phyloP scores from a whole-genome alignment of 2,329 filamentous ascomycete species.

The Diplocarpon rosae region DNA sequence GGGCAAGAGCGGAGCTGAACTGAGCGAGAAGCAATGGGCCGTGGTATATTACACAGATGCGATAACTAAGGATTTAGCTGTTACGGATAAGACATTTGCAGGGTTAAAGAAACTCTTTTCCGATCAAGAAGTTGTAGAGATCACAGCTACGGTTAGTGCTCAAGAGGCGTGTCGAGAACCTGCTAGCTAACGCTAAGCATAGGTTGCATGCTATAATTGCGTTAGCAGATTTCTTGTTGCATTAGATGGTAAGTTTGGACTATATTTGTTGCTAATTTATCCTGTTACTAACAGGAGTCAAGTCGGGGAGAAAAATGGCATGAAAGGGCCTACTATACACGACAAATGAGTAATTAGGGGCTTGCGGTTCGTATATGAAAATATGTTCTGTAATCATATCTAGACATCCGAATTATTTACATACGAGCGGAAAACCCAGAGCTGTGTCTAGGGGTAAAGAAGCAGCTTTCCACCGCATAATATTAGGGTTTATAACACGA shows the following conservation, averaged over 20 bases:
- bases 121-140: conserved; percentile 67
- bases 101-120: conserved; percentile 49
- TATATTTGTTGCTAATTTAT: not conserved
- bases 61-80: conserved; percentile 66
- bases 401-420: too few species aligned
- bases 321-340: conserved; percentile 7
- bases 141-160: conserved; percentile 50
- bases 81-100: conserved; percentile 57
- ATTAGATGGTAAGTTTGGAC: conserved; percentile 50
- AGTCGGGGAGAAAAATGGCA: conserved; percentile 26
- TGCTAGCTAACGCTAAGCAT: not conserved
- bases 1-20: conserved; percentile 21
- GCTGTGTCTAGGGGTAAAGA: too few species aligned
- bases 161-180: not conserved
- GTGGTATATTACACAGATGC: conserved; percentile 68
- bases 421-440: too few species aligned
- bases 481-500: too few species aligned
- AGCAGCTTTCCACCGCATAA: too few species aligned
- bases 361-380: too few species aligned
- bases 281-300: conserved; percentile 3
- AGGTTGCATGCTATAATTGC: conserved; percentile 70
- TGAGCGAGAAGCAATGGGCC: conserved; percentile 45
- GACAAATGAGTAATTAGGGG: not conserved
- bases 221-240: conserved; percentile 77
- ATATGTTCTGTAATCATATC: too few species aligned